Evolutionary conservation across 2,329 filamentous ascomycete genomes (phyloP), one percentile per base, ranked within the genome.

Genomic region (Fonsecaea nubica): DNA sequence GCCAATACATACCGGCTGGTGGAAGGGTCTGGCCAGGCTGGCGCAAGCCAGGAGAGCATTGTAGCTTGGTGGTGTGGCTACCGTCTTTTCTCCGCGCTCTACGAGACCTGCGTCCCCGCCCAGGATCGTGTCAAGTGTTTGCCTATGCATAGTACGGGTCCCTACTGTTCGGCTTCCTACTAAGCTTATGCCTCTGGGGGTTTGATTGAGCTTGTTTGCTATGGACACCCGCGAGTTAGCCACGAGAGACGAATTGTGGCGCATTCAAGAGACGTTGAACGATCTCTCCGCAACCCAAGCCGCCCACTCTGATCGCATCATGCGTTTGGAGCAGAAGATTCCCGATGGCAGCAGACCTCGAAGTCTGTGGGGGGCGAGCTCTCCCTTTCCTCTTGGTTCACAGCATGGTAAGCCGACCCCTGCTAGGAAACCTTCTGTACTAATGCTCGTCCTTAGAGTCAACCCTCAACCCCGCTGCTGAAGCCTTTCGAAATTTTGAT

Each of bases 401-500:
- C 91, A 96, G 77, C 91, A 96, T 82, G 92, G 94, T 96, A 80
- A 78, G 87, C 76, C 48, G 35, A 33, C 4, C 38, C 33, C 13
- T 48, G 10, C 12, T 8, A 4, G 8, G 7, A 38, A 18, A 8
- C 35, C 18, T 52, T 21, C 21, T 4, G n/a, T 40, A 66, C 58
- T n/a, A 56, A 67, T 36, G 64, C 58, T 63, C 30, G 36, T 54
- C 32, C 63, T 36, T 75, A 96, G 93, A 92, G 36, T 90, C 93
- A 18, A 81, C 93, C 56, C 91, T 91, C 69, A 90, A 94, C 74
- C 89, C 91, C 7, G 84, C 90, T n/a, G 87, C 87, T 63, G 92
- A 97, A 76, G 88, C 93, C 50, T 97, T 98, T 76, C 92, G 93
- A 73, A 90, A 91, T 74, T 92, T 97, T 72, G 93, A 97, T 75